Percentiles rank a stretch among this genome's conserved stretches.
Evolutionary conservation across 768 basidiomycete genomes (phyloP).

Genomic region (Heimioporus sp.): DNA sequence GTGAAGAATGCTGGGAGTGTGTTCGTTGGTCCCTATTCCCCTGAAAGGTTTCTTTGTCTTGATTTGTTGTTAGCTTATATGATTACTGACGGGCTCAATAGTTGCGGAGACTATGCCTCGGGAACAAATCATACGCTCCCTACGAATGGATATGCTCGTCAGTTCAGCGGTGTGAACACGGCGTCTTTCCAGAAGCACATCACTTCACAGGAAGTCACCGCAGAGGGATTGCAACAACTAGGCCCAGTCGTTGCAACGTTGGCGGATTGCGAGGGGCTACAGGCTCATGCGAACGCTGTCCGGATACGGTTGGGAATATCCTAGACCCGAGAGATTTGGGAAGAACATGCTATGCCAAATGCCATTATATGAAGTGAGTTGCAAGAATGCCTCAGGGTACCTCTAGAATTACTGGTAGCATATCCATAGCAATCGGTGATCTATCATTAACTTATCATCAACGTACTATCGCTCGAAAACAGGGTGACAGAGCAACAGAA

Average conservation of each 20-base stretch:
- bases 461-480: background rate
- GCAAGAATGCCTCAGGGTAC: slow-evolving; percentile 4
- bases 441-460: slow-evolving; percentile 17
- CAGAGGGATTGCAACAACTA: slow-evolving; percentile 67
- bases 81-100: slow-evolving; percentile 31
- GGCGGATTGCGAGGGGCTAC: slow-evolving; percentile 92
- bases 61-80: slow-evolving; percentile 8
- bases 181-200: slow-evolving; percentile 98
- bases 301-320: slow-evolving; percentile 61
- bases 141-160: slow-evolving; percentile 93
- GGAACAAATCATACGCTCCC: slow-evolving; percentile 99
- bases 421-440: slow-evolving; percentile 9
- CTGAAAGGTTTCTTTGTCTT: slow-evolving; percentile 76
- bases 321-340: slow-evolving; percentile 3
- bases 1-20: slow-evolving; percentile 95
- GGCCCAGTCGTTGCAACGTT: slow-evolving; percentile 88
- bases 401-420: slow-evolving; percentile 9
- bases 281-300: slow-evolving; percentile 96
- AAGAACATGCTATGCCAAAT: background rate
- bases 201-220: slow-evolving; percentile 91
- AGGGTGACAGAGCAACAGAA: slow-evolving; percentile 10
- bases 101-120: slow-evolving; percentile 98
- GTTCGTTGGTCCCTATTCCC: slow-evolving; percentile 92
- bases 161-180: slow-evolving; percentile 98
- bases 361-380: background rate